Percentiles rank a stretch among this genome's conserved stretches.
phyloP scores from a whole-genome alignment of 1,139 yeast genomes.

The Dujonia santamariae region DNA sequence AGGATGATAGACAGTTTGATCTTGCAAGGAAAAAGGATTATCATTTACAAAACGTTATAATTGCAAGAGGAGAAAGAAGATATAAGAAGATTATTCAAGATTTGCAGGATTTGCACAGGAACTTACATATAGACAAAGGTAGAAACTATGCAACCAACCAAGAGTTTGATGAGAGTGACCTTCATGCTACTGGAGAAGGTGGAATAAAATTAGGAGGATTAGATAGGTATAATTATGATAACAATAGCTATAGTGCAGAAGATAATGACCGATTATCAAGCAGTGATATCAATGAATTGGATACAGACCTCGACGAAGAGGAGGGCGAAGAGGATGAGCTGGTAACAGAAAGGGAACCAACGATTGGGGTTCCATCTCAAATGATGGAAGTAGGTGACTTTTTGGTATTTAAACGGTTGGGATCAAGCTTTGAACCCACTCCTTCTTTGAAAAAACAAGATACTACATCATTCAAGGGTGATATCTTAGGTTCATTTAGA shows the following conservation, averaged over 20 bases:
- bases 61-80: constrained; percentile 22
- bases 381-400: constrained; percentile 3
- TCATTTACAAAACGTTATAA: constrained; percentile 21
- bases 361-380: constrained; percentile 7
- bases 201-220: constrained; percentile 9
- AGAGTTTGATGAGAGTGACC: constrained; percentile 2
- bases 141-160: constrained; percentile 2
- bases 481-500: not conserved
- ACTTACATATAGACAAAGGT: constrained; percentile 8
- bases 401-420: constrained; percentile 2
- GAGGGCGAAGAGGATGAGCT: constrained; percentile 4
- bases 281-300: constrained; percentile 4
- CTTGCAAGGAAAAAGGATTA: constrained; percentile 16
- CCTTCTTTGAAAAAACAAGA: not conserved
- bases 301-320: constrained; percentile 5
- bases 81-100: constrained; percentile 20
- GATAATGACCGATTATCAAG: not conserved
- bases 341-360: constrained; percentile 1
- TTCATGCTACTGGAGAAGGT: constrained; percentile 7
- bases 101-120: constrained; percentile 12
- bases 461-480: not conserved
- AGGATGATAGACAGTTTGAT: constrained; percentile 5
- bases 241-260: constrained; percentile 8
- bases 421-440: not conserved
- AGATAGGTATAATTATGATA: constrained; percentile 11